Base-by-base conservation (phyloP, 192 early-diverging fungal species). In the Coemansia sp. region DNA sequence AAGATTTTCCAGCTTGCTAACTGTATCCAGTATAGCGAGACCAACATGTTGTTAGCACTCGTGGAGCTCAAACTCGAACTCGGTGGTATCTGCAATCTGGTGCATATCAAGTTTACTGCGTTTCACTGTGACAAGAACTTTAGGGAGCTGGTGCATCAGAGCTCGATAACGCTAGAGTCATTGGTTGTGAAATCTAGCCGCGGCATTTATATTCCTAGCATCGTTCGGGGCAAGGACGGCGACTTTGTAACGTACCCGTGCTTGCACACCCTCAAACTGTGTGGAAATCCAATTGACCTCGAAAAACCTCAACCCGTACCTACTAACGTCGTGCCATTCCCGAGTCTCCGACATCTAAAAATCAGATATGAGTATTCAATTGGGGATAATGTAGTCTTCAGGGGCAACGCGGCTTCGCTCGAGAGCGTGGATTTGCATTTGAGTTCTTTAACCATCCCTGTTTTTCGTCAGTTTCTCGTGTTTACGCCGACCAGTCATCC, bases 401-500 rank as follows among this genome's bases (percentile, higher is more conserved):
- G 21, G 49, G 49, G 49, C 49, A 52, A 26, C 7, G 8, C 49
- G 21, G 19, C 49, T 7, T 28, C 49, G 1, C 55, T 58, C 1
- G 55, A 37, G 32, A 13, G 9, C 28, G 6, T 55, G 52, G 52
- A 30, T n/a, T 21, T 55, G 19, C 6, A 26, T 13, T 55, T 55
- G 52, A 9, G 10, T 8, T 2, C 3, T 7, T 26, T 13, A 13
- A 3, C 52, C 4, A 55, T 21, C 3, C 2, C 10, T 4, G 21
- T 13, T 4, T 6, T 55, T 30, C 26, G 28, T 3, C 52, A 21
- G 26, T 7, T 4, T 21, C 30, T 3, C 52, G 52, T 55, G 30
- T 55, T 55, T 21, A 55, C 52, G 11, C 52, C 52, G 11, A 28
- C 52, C 52, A 55, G 52, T 14, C 52, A 55, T 21, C 52, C 52